Conservation (phyloP, 1,284 basidiomycete genomes). For the Inonotus hispidus region DNA sequence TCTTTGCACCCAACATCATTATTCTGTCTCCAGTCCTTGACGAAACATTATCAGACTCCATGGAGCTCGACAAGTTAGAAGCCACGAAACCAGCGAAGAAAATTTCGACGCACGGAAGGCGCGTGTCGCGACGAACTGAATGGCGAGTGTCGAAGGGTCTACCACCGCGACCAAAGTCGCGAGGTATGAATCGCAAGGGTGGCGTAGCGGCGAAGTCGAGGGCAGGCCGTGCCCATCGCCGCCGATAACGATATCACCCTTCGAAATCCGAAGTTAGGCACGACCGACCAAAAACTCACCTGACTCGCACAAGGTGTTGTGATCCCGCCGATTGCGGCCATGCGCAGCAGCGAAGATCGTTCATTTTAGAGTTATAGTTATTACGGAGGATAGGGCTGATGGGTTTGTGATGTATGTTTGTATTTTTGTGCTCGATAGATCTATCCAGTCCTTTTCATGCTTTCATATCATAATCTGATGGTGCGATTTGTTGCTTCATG, state of each 20-base stretch:
- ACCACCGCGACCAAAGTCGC: slow-evolving; percentile 41
- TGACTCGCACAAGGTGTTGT: no score
- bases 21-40: not conserved
- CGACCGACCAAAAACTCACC: no score
- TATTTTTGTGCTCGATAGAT: no score
- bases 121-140: slow-evolving; percentile 62
- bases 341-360: not conserved
- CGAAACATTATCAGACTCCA: slow-evolving; percentile 37
- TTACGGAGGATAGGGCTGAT: slow-evolving; percentile 27
- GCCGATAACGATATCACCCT: slow-evolving; percentile 47
- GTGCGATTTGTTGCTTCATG: no score
- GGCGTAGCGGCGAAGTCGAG: slow-evolving; percentile 51
- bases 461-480: no score
- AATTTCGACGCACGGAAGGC: slow-evolving; percentile 71
- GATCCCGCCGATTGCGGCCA: no score
- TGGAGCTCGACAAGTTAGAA: slow-evolving; percentile 42
- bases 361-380: slow-evolving; percentile 17
- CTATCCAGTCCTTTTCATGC: no score
- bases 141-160: slow-evolving; percentile 74
- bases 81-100: slow-evolving; percentile 29
- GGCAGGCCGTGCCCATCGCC: slow-evolving; percentile 62
- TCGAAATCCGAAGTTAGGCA: not conserved
- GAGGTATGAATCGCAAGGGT: slow-evolving; percentile 64
- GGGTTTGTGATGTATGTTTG: no score
- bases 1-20: not conserved